These are phyloP conservation scores for Mucor mucedo DNA, from an alignment of 371 early-diverging fungal genomes.

Conservation along the genomic window DNA sequence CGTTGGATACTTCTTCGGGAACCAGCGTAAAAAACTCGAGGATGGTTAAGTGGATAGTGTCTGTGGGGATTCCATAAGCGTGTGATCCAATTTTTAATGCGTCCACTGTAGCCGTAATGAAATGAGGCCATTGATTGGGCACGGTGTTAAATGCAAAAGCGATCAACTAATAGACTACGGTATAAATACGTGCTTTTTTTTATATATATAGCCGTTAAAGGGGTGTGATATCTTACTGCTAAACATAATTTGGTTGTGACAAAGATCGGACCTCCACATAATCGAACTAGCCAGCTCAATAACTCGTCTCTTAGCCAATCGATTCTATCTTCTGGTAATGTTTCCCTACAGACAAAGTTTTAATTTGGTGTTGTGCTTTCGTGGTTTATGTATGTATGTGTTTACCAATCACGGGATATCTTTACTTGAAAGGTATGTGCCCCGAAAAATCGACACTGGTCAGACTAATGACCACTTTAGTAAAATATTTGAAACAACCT, in stretches of 20 bases:
- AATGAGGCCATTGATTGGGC: constrained; percentile 66
- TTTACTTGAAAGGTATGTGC: constrained; percentile 86
- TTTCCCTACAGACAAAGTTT: constrained; percentile 48
- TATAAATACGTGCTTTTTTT: neutral
- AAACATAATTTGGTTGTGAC: constrained; percentile 77
- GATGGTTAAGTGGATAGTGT: constrained; percentile 52
- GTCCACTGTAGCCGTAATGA: constrained; percentile 57
- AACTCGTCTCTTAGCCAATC: constrained; percentile 70
- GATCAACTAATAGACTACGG: constrained; percentile 54
- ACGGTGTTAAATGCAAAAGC: constrained; percentile 70
- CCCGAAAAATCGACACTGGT: constrained; percentile 81
- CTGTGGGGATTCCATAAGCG: constrained; percentile 29
- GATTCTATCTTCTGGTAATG: constrained; percentile 64
- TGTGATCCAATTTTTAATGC: constrained; percentile 51
- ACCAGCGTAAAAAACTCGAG: constrained; percentile 79
- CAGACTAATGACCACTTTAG: constrained; percentile 43
- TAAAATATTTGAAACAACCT: neutral
- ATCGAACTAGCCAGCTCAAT: constrained; percentile 63
- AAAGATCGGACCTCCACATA: constrained; percentile 64
- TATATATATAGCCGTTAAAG: neutral
- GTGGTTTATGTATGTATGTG: neutral
- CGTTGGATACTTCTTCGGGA: constrained; percentile 77
- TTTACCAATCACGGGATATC: constrained; percentile 78
- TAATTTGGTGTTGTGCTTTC: too few species aligned
- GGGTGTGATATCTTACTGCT: constrained; percentile 54